Conservation (phyloP, 441 rosid species). For the Manihot esculenta region DNA sequence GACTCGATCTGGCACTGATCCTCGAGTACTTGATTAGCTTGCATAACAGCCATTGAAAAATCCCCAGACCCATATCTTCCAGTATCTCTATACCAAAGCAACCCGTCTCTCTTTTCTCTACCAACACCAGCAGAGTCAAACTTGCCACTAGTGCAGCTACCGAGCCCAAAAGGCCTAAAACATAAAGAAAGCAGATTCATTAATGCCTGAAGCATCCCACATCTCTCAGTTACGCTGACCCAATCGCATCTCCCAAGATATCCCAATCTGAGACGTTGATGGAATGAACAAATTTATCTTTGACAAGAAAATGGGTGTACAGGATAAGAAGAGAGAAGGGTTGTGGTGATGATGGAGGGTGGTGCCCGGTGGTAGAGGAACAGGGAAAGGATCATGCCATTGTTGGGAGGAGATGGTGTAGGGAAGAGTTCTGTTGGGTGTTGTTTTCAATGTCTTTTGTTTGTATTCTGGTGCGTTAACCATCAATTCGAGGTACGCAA, state of each 20-base stretch:
- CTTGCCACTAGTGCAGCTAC: background rate
- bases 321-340: constrained; percentile 13
- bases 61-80: constrained; percentile 68
- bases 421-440: constrained; percentile 20
- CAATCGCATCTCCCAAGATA: constrained; percentile 13
- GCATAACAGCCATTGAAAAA: constrained; percentile 85
- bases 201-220: constrained; percentile 88
- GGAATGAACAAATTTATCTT: background rate
- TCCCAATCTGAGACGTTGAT: constrained; percentile 15
- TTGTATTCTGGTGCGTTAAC: background rate
- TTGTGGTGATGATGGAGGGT: constrained; percentile 26
- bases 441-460: constrained; percentile 18
- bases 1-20: constrained; percentile 92
- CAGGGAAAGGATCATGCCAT: constrained; percentile 39
- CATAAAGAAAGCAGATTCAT: constrained; percentile 85
- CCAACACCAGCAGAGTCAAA: constrained; percentile 26
- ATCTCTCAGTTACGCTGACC: constrained; percentile 54
- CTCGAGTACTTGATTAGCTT: constrained; percentile 82
- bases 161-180: constrained; percentile 67
- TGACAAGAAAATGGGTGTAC: constrained; percentile 16
- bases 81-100: constrained; percentile 73
- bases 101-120: constrained; percentile 63
- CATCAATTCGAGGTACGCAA: background rate
- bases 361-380: constrained; percentile 72
- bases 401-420: constrained; percentile 24